Evolutionary conservation across 1,284 basidiomycete genomes (phyloP).

Genomic region (Cutaneotrichosporon curvatum): DNA sequence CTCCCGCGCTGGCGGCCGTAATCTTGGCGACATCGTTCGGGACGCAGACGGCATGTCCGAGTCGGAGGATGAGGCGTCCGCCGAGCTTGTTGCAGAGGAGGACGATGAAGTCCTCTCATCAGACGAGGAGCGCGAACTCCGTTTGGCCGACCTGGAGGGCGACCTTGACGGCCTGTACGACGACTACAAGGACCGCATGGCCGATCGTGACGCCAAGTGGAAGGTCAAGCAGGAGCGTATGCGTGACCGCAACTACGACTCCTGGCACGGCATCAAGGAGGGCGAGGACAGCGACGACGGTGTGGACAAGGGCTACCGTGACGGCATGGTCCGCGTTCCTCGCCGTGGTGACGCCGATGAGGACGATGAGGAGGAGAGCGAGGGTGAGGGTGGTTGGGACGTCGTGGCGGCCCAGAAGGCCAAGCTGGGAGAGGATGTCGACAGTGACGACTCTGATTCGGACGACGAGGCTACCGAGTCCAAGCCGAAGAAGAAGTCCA

Average conservation of each 20-base stretch:
- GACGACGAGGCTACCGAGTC: constrained; percentile 25
- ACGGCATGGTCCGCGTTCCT: constrained; percentile 23
- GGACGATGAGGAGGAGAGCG: constrained; percentile 53
- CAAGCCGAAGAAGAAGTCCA: constrained; percentile 15
- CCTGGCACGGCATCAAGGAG: constrained; percentile 68
- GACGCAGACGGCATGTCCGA: constrained; percentile 49
- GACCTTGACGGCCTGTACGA: constrained; percentile 87
- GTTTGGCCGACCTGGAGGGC: constrained; percentile 63
- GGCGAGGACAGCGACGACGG: constrained; percentile 39
- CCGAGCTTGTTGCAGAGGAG: constrained; percentile 19
- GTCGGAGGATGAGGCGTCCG: constrained; percentile 42
- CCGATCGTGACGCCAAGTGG: constrained; percentile 82
- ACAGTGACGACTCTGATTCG: constrained; percentile 40
- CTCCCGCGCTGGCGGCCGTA: constrained; percentile 49
- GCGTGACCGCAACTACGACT: constrained; percentile 61
- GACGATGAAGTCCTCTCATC: constrained; percentile 55
- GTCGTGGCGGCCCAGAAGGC: constrained; percentile 59
- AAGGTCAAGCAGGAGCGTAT: constrained; percentile 75
- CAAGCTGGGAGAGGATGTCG: constrained; percentile 52
- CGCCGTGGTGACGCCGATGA: constrained; percentile 46
- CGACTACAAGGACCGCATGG: constrained; percentile 71
- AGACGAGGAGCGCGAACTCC: constrained; percentile 65
- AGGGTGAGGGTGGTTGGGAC: constrained; percentile 66
- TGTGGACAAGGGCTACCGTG: constrained; percentile 38
- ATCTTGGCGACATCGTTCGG: constrained; percentile 48